Percentiles rank a stretch among this genome's conserved stretches.
Evolutionary conservation across 306 rosid genomes (phyloP).

Genomic region (Leucaena leucocephala): DNA sequence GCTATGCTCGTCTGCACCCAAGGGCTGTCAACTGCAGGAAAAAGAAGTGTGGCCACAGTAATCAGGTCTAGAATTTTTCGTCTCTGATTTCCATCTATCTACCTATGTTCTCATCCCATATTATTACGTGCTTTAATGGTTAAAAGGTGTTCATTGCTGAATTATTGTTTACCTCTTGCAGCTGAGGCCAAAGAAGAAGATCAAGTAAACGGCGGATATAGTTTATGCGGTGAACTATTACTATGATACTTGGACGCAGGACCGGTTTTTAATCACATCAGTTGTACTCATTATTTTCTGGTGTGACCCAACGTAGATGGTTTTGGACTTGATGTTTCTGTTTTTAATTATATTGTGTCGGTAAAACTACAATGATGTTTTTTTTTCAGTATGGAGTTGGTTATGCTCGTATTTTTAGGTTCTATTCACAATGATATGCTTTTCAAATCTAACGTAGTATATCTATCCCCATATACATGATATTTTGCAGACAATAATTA

Average conservation of each 20-base stretch:
- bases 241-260: not conserved
- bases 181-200: conserved; percentile 92
- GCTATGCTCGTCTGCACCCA: conserved; percentile 77
- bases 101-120: not conserved
- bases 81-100: not conserved
- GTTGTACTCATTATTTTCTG: not conserved
- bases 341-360: conserved; percentile 15
- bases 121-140: not conserved
- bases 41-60: conserved; percentile 75
- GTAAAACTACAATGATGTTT: not conserved
- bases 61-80: conserved; percentile 48
- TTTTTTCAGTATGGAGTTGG: not conserved
- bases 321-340: conserved; percentile 8
- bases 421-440: not conserved
- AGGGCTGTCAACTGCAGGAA: conserved; percentile 75
- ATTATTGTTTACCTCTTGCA: conserved; percentile 35
- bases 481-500: not conserved
- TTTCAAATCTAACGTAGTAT: not conserved
- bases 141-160: not conserved
- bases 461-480: too few relatives aligned
- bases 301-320: not conserved
- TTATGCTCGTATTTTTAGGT: not conserved
- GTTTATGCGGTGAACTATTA: not conserved
- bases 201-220: conserved; percentile 51
- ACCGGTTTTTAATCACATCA: not conserved